phyloP scores from a whole-genome alignment of 129 eudicot genomes.

The Flaveria linearis region DNA sequence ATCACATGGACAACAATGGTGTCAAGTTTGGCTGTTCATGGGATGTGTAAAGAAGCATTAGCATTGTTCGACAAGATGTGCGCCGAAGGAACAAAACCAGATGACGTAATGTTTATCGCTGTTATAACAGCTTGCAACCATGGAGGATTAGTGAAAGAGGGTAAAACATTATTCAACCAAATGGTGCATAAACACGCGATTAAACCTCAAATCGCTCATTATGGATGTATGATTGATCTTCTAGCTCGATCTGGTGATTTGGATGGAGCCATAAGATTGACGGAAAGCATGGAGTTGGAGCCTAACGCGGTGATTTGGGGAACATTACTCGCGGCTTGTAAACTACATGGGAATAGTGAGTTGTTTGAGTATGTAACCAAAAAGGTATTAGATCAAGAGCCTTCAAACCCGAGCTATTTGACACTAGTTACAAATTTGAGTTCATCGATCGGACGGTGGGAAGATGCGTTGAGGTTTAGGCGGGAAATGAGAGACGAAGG shows the following conservation, averaged over 20 bases:
- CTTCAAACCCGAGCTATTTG: conserved; percentile 48
- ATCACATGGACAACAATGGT: conserved; percentile 77
- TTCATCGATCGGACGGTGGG: conserved; percentile 55
- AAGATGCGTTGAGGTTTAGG: conserved; percentile 55
- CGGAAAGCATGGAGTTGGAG: conserved; percentile 51
- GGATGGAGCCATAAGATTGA: conserved; percentile 50
- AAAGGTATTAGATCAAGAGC: conserved; percentile 50
- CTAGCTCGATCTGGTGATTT: conserved; percentile 57
- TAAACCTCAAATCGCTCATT: conserved; percentile 61
- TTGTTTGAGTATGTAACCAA: conserved; percentile 47
- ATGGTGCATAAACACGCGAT: conserved; percentile 43
- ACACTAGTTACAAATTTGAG: conserved; percentile 52
- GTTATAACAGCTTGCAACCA: conserved; percentile 67
- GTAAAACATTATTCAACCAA: conserved; percentile 44
- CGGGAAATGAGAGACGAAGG: conserved; percentile 45
- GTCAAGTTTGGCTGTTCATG: conserved; percentile 51
- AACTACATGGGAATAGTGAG: conserved; percentile 47
- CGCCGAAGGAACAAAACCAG: conserved; percentile 48
- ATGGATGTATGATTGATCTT: conserved; percentile 68
- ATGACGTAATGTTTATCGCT: conserved; percentile 59
- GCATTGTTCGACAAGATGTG: conserved; percentile 46
- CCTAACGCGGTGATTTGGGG: conserved; percentile 70
- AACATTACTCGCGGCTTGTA: conserved; percentile 52
- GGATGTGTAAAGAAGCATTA: conserved; percentile 55
- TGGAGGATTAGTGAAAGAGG: conserved; percentile 63